Conservation (phyloP, 2,329 filamentous ascomycete genomes). For the Tolypocladium album region DNA sequence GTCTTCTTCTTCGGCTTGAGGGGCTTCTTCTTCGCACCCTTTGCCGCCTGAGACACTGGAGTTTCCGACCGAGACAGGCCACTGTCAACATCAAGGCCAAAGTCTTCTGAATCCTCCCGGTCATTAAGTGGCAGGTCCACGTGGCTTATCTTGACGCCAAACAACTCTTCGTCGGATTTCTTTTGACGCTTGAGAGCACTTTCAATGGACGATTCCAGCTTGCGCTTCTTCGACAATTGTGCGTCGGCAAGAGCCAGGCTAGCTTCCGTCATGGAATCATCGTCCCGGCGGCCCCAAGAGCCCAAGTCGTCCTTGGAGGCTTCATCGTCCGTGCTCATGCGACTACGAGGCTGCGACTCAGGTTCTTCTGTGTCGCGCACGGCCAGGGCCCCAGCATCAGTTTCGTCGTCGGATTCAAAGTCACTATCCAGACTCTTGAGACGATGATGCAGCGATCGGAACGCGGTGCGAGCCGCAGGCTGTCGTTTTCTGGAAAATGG, state of each 20-base stretch:
- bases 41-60: constrained; percentile 28
- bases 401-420: constrained; percentile 86
- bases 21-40: constrained; percentile 44
- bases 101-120: constrained; percentile 38
- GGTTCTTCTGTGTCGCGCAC: constrained; percentile 74
- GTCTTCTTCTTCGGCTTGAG: constrained; percentile 61
- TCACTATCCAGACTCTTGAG: constrained; percentile 51
- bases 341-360: constrained; percentile 72
- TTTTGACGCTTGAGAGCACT: constrained; percentile 69
- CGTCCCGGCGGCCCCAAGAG: constrained; percentile 40
- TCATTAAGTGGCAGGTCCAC: constrained; percentile 39
- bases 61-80: constrained; percentile 35
- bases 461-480: constrained; percentile 44
- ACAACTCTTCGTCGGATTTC: constrained; percentile 69
- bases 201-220: constrained; percentile 56
- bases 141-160: constrained; percentile 49
- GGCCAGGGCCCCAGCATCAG: constrained; percentile 41
- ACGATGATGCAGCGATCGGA: constrained; percentile 71
- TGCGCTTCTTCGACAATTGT: constrained; percentile 55
- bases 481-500: constrained; percentile 55
- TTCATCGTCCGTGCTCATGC: constrained; percentile 53
- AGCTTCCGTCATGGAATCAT: constrained; percentile 61
- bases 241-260: constrained; percentile 56
- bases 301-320: constrained; percentile 37
- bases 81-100: constrained; percentile 32